Percentiles rank a stretch among this genome's conserved stretches.
Conservation (phyloP, 2,329 filamentous ascomycete species). For the Cucurbitaria berberidis region DNA sequence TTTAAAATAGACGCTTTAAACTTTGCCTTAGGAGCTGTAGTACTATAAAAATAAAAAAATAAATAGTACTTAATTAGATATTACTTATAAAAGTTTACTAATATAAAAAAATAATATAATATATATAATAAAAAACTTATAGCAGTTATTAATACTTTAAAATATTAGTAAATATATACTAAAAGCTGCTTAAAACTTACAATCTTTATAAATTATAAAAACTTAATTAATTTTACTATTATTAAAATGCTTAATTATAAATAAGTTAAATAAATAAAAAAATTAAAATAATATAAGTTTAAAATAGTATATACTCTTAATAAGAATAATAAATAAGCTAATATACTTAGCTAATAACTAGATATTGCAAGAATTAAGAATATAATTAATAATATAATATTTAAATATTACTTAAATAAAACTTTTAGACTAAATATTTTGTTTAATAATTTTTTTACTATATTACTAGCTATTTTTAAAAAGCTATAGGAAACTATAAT, state of each 20-base stretch:
- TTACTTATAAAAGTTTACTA: constrained; percentile 1
- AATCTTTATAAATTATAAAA: neutral
- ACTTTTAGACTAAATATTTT: too few species aligned
- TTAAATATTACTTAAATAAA: too few species aligned
- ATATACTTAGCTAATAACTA: neutral
- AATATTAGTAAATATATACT: constrained; percentile 3
- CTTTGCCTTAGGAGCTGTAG: neutral
- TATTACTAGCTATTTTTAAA: constrained; percentile 2
- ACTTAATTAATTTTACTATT: neutral
- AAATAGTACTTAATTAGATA: constrained; percentile 9
- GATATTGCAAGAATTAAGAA: neutral
- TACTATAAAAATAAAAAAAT: neutral
- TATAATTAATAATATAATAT: neutral
- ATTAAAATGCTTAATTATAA: neutral
- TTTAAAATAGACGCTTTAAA: constrained; percentile 3
- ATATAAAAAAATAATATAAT: constrained; percentile 3
- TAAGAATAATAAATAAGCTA: neutral
- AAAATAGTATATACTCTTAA: neutral
- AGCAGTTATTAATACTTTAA: neutral
- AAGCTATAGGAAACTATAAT: constrained; percentile 3
- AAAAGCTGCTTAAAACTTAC: neutral
- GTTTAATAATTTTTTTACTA: neutral
- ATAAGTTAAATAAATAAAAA: neutral
- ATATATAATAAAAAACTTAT: constrained; percentile 5
- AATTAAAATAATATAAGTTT: neutral